Evolutionary conservation across 2,329 filamentous ascomycete species (phyloP).

Genomic region (Neofusicoccum cordaticola): DNA sequence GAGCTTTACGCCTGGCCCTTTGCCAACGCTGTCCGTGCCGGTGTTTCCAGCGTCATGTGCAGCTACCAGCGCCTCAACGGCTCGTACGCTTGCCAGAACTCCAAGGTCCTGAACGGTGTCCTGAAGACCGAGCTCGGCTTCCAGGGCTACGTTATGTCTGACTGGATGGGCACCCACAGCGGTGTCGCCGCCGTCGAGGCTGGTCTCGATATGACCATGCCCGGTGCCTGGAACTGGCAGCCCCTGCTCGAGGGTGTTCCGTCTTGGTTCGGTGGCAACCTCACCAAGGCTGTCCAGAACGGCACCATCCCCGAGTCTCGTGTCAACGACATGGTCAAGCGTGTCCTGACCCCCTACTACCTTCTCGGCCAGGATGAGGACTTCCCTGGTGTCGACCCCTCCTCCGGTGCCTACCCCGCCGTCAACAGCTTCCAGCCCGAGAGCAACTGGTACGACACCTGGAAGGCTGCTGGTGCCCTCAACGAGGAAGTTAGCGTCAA

Average conservation of each 20-base stretch:
- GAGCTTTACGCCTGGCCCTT: slow-evolving; percentile 80
- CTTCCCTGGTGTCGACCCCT: slow-evolving; percentile 39
- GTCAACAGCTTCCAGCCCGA: slow-evolving; percentile 11
- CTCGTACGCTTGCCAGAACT: slow-evolving; percentile 46
- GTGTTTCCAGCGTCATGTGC: slow-evolving; percentile 55
- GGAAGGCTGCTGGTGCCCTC: slow-evolving; percentile 20
- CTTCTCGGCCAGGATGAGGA: slow-evolving; percentile 41
- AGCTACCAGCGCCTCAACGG: slow-evolving; percentile 38
- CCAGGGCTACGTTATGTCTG: slow-evolving; percentile 28
- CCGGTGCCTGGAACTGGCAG: slow-evolving; percentile 24
- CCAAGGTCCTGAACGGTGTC: slow-evolving; percentile 44
- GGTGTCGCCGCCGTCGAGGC: slow-evolving; percentile 27
- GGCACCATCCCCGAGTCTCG: slow-evolving; percentile 40
- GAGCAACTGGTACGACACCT: slow-evolving; percentile 20
- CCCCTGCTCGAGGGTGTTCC: slow-evolving; percentile 51
- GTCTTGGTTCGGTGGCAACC: slow-evolving; percentile 25
- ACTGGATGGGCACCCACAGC: slow-evolving; percentile 28
- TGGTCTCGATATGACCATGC: slow-evolving; percentile 25
- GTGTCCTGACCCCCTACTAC: slow-evolving; percentile 49
- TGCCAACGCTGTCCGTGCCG: slow-evolving; percentile 66
- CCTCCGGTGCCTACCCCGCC: slow-evolving; percentile 6
- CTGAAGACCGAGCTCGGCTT: slow-evolving; percentile 49
- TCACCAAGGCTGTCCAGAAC: slow-evolving; percentile 40
- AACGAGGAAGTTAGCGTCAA: slow-evolving; percentile 11
- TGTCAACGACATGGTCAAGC: slow-evolving; percentile 47